Evolutionary conservation across 192 early-diverging fungal species (phyloP).

Genomic region (Borealophlyctis nickersoniae): DNA sequence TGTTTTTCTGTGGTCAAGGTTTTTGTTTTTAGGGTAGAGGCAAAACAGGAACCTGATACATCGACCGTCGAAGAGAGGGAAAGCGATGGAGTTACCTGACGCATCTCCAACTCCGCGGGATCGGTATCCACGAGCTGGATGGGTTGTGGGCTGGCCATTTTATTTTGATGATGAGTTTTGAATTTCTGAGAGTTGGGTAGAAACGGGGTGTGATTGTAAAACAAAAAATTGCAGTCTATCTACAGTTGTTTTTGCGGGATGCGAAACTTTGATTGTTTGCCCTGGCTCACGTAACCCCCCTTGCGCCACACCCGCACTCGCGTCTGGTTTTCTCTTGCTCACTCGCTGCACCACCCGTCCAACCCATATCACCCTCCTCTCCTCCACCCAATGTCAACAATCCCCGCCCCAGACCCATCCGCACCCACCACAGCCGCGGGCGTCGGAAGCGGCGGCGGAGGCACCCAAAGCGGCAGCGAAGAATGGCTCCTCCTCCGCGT

Average conservation of each 20-base stretch:
- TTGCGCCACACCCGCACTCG: too few species aligned
- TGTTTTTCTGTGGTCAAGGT: neutral
- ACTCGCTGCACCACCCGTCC: neutral
- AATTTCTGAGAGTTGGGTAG: too few species aligned
- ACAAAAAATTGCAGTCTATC: too few species aligned
- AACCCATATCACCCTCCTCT: neutral
- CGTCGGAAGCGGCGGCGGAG: neutral
- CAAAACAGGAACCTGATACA: too few species aligned
- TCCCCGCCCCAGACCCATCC: conserved; percentile 1
- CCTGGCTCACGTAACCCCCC: too few species aligned
- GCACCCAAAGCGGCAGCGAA: conserved; percentile 24
- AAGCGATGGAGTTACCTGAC: neutral
- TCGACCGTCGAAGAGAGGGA: neutral
- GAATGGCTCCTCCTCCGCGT: conserved; percentile 57
- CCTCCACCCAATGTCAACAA: neutral
- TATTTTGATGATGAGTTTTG: too few species aligned
- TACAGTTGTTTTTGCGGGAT: too few species aligned
- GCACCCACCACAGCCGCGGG: neutral
- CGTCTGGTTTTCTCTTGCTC: neutral
- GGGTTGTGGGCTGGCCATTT: too few species aligned
- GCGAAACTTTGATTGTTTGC: too few species aligned
- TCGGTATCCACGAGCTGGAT: neutral
- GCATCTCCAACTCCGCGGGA: neutral
- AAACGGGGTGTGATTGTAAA: too few species aligned
- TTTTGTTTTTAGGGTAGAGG: neutral